Conservation (phyloP, 192 early-diverging fungal species). For the Coemansia sp. region DNA sequence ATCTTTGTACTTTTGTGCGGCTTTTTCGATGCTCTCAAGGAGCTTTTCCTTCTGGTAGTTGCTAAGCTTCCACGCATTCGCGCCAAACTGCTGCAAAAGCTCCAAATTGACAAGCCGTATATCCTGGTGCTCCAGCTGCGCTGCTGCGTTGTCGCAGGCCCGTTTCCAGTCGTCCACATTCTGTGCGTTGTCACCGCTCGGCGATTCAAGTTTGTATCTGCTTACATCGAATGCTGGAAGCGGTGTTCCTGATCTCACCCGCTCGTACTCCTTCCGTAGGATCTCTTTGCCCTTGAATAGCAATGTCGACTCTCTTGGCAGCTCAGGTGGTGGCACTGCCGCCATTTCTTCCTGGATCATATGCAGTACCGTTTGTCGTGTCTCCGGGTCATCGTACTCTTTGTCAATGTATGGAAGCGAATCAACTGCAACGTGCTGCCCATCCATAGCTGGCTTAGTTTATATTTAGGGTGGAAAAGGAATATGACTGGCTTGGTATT, state of each 20-base stretch:
- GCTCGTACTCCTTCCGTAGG: slow-evolving; percentile 50
- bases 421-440: background rate
- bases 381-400: slow-evolving; percentile 43
- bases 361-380: slow-evolving; percentile 23
- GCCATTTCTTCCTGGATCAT: slow-evolving; percentile 49
- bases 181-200: background rate
- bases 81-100: slow-evolving; percentile 52
- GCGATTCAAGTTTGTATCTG: slow-evolving; percentile 47
- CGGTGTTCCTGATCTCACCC: slow-evolving; percentile 26
- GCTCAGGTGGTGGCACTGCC: slow-evolving; percentile 28
- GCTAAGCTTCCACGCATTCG: slow-evolving; percentile 48
- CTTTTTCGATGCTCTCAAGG: slow-evolving; percentile 25
- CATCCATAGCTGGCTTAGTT: background rate
- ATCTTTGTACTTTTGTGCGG: slow-evolving; percentile 15
- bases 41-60: slow-evolving; percentile 50
- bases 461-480: background rate
- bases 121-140: slow-evolving; percentile 53
- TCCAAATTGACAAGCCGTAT: slow-evolving; percentile 47
- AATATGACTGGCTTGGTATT: background rate
- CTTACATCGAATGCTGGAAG: slow-evolving; percentile 35
- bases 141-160: slow-evolving; percentile 44
- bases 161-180: slow-evolving; percentile 27
- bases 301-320: slow-evolving; percentile 23
- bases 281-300: slow-evolving; percentile 42
- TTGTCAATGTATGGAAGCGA: slow-evolving; percentile 56